Base-by-base conservation (phyloP, 2,329 filamentous ascomycete genomes). In the Tolypocladium cylindrosporum region DNA sequence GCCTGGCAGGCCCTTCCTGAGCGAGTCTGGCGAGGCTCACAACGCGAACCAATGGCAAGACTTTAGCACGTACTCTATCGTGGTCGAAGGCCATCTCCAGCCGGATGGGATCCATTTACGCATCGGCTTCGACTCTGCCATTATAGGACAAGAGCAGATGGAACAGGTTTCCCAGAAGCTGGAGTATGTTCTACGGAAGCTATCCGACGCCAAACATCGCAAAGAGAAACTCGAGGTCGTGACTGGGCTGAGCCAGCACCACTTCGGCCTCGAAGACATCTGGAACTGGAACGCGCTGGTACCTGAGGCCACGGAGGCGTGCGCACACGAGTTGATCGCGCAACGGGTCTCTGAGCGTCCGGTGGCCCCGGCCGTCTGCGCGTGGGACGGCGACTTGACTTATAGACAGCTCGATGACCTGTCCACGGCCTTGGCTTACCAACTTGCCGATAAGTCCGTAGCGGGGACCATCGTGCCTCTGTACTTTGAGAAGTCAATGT, bases 401-500 rank as follows among this genome's bases (percentile, higher is more conserved):
- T 65, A 65, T 24, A 21, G 27, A 21, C 39, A 63, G 40, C 42
- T 65, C 1, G 55, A 64, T 11, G 40, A 34, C 4, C 41, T 60
- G 37, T 58, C 61, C 0, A 58, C 57, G 6, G 45, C 24, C 0
- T 7, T 63, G 21, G 60, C 60, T 3, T 34, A 51, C 10, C 57
- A 51, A 9, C 58, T 64, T 19, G 52, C 60, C 5, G 21, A 16
- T 1, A 34, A 37, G 19, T 39, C 57, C 4, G 54, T 62, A 13
- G 60, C 55, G 16, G 59, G 68, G 37, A 59, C 50, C 6, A 52
- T 63, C 2, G 60, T 68, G 6, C 62, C 62, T 2, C 54, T 67
- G n/a, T 64, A 58, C 41, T 67, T 68, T 21, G 61, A 67, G 37
- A 68, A 68, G 56, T 65, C 65, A 4, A 58, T 60, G 24, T 67